These are phyloP conservation scores for Nepenthes alata DNA, from an alignment of 179 eudicot genomes.

Conservation along the genomic window DNA sequence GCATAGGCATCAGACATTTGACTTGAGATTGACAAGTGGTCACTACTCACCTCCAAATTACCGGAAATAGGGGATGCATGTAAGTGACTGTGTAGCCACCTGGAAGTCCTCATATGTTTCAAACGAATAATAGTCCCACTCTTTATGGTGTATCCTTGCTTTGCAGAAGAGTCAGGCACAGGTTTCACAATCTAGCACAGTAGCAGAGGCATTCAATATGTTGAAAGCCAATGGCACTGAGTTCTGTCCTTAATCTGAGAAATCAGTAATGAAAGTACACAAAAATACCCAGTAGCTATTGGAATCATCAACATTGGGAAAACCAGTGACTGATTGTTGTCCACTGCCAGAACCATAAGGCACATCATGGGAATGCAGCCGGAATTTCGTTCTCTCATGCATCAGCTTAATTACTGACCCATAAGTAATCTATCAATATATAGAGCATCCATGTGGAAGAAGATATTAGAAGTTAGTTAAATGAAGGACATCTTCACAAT, in stretches of 20 bases:
- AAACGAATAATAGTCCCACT: conserved; percentile 57
- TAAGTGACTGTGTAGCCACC: conserved; percentile 94
- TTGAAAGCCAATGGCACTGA: background rate
- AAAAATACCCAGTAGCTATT: conserved; percentile 94
- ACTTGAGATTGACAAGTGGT: background rate
- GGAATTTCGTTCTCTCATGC: conserved; percentile 75
- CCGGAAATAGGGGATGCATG: conserved; percentile 97
- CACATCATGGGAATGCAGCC: conserved; percentile 90
- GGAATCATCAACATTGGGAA: conserved; percentile 74
- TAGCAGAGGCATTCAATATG: background rate
- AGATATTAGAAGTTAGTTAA: background rate
- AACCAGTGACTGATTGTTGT: conserved; percentile 91
- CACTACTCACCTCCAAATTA: conserved; percentile 61
- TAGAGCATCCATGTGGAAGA: background rate
- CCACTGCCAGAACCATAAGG: conserved; percentile 99
- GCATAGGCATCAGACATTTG: too few relatives aligned
- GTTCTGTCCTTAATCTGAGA: background rate
- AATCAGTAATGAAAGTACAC: background rate
- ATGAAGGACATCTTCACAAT: background rate
- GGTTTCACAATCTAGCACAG: conserved; percentile 61
- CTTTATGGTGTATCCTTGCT: conserved; percentile 71
- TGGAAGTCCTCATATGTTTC: conserved; percentile 87
- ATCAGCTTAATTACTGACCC: conserved; percentile 80
- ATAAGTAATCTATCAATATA: conserved; percentile 56
- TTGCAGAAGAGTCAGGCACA: conserved; percentile 33